Conservation (phyloP, 352 stramenopile genomes). For the Phytophthora tubulina region DNA sequence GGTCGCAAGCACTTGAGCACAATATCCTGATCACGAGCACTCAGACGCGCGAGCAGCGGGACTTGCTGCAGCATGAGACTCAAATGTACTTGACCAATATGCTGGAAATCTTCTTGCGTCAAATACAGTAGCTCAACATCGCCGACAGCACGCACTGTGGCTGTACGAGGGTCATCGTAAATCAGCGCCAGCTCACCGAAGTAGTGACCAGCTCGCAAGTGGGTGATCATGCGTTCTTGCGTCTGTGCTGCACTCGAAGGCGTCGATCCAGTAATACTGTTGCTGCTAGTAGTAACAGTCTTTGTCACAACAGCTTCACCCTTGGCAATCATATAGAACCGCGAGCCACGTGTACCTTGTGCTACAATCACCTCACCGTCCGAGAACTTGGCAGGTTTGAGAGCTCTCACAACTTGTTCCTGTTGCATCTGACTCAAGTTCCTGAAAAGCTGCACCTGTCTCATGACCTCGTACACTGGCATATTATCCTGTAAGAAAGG, state of each 20-base stretch:
- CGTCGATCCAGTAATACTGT: slow-evolving; percentile 45
- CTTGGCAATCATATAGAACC: slow-evolving; percentile 93
- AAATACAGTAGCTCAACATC: slow-evolving; percentile 88
- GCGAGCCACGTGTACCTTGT: slow-evolving; percentile 83
- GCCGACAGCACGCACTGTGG: slow-evolving; percentile 78
- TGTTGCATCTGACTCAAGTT: slow-evolving; percentile 91
- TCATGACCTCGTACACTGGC: slow-evolving; percentile 90
- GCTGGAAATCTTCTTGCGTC: slow-evolving; percentile 90
- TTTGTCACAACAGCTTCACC: slow-evolving; percentile 90
- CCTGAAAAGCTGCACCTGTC: slow-evolving; percentile 87
- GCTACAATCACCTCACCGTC: slow-evolving; percentile 87
- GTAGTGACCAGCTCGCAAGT: slow-evolving; percentile 92
- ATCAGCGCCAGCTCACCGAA: slow-evolving; percentile 95
- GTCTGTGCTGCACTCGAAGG: slow-evolving; percentile 47
- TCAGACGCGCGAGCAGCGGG: slow-evolving; percentile 77
- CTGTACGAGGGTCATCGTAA: slow-evolving; percentile 90
- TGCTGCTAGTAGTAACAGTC: slow-evolving; percentile 48
- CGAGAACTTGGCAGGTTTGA: slow-evolving; percentile 89
- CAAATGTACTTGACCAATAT: slow-evolving; percentile 87
- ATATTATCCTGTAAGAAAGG: slow-evolving; percentile 87
- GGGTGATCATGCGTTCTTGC: slow-evolving; percentile 88
- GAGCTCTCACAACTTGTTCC: slow-evolving; percentile 85
- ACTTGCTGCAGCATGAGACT: slow-evolving; percentile 91
- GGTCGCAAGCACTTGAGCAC: slow-evolving; percentile 85
- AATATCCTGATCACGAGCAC: slow-evolving; percentile 79